Conservation (phyloP, 495 filamentous ascomycete species). For the Zalerion maritima region DNA sequence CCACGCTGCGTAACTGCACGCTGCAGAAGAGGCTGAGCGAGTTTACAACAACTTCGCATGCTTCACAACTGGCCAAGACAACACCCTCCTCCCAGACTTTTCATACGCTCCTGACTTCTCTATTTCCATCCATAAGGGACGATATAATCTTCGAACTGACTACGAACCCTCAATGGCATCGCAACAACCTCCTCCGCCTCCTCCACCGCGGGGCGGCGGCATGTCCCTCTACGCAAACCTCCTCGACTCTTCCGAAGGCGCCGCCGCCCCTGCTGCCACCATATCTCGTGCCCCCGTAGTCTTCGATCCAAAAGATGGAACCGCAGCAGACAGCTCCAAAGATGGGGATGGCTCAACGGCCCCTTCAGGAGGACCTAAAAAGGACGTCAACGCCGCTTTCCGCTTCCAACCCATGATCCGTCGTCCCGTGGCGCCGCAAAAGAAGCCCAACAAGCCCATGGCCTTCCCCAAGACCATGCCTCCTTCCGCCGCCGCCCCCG, state of each 20-base stretch:
- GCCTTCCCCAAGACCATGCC: constrained; percentile 33
- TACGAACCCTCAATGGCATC: constrained; percentile 11
- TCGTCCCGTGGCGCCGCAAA: too few species aligned
- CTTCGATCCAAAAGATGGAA: constrained; percentile 53
- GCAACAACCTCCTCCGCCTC: constrained; percentile 22
- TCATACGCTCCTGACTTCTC: too few species aligned
- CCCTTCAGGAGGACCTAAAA: constrained; percentile 60
- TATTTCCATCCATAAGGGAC: too few species aligned
- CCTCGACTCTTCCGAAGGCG: constrained; percentile 23
- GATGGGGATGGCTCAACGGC: too few species aligned
- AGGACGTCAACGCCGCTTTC: constrained; percentile 60
- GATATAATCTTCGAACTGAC: background rate
- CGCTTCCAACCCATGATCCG: constrained; percentile 67
- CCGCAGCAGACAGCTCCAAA: constrained; percentile 31
- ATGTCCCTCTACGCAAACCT: constrained; percentile 45
- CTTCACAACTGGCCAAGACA: too few species aligned
- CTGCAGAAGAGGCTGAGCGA: too few species aligned
- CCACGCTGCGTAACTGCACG: too few species aligned
- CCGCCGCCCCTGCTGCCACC: constrained; percentile 36
- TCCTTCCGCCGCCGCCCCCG: constrained; percentile 8
- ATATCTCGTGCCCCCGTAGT: constrained; percentile 70
- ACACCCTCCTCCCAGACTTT: too few species aligned
- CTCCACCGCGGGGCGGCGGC: constrained; percentile 15
- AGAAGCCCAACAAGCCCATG: constrained; percentile 53
- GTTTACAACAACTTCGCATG: too few species aligned